Evolutionary conservation across 257 asterid species (phyloP).

Genomic region (Nicotiana undulata): DNA sequence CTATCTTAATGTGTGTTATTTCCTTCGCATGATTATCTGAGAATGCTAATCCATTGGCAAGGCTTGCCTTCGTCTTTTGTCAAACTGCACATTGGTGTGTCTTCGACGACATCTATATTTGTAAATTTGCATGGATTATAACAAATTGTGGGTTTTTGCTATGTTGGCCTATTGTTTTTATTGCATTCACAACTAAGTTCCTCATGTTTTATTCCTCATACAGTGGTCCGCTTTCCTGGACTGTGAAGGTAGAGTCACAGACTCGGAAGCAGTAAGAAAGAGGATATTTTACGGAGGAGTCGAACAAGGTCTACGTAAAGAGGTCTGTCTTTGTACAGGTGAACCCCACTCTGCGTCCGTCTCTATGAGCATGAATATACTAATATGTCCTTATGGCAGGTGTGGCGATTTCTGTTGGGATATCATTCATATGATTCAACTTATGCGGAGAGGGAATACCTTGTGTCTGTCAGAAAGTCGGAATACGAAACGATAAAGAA

Average conservation of each 20-base stretch:
- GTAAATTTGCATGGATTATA: not conserved
- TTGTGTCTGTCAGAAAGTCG: constrained; percentile 52
- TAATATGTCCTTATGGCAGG: constrained; percentile 32
- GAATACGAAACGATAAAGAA: constrained; percentile 78
- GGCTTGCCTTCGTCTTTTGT: not conserved
- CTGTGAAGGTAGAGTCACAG: constrained; percentile 82
- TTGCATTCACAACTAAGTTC: not conserved
- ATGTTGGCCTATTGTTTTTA: not conserved
- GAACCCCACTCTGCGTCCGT: not conserved
- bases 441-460: constrained; percentile 91
- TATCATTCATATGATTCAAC: constrained; percentile 78
- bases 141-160: not conserved
- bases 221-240: constrained; percentile 89
- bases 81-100: not conserved
- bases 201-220: constrained; percentile 13
- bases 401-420: constrained; percentile 85
- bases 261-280: constrained; percentile 55
- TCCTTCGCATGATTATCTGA: not conserved
- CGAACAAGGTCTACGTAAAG: constrained; percentile 65
- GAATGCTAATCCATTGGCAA: not conserved
- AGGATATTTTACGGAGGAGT: constrained; percentile 91
- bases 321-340: constrained; percentile 36
- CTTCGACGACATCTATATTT: not conserved
- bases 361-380: not conserved
- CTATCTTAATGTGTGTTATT: not conserved